A percentile compares a stretch with the other conserved stretches of the same genome.
phyloP scores from a whole-genome alignment of 768 basidiomycete genomes.

The Xerocomellus amylosporus region DNA sequence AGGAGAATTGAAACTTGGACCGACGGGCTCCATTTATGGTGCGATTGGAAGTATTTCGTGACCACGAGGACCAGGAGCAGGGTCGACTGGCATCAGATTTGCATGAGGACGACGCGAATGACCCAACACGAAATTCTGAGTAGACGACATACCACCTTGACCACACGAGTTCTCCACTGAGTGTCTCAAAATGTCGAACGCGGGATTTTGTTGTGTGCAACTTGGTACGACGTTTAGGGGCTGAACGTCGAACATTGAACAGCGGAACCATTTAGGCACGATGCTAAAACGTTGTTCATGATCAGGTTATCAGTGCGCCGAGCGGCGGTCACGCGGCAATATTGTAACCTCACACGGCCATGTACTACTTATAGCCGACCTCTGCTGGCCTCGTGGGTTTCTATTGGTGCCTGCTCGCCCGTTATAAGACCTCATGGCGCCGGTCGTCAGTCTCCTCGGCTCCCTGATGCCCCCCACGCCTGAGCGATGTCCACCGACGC shows the following conservation, averaged over 20 bases:
- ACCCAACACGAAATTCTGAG: not conserved
- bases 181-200: no score
- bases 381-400: no score
- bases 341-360: no score
- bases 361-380: no score
- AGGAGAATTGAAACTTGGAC: not conserved
- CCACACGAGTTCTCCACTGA: not conserved
- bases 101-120: not conserved
- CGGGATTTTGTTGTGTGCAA: not conserved
- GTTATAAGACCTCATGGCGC: slow-evolving; percentile 1
- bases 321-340: no score
- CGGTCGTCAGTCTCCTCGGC: no score
- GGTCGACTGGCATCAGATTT: not conserved
- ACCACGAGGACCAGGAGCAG: not conserved
- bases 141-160: not conserved
- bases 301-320: no score
- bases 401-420: not conserved
- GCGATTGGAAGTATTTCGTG: not conserved
- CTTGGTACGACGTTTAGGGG: not conserved
- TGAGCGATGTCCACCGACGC: slow-evolving; percentile 7
- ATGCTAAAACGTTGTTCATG: no score
- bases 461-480: not conserved
- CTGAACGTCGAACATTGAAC: no score
- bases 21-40: not conserved
- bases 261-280: no score